These are phyloP conservation scores for Pelargonium myrrhifolium DNA, from an alignment of 441 rosid genomes.

Conservation along the genomic window DNA sequence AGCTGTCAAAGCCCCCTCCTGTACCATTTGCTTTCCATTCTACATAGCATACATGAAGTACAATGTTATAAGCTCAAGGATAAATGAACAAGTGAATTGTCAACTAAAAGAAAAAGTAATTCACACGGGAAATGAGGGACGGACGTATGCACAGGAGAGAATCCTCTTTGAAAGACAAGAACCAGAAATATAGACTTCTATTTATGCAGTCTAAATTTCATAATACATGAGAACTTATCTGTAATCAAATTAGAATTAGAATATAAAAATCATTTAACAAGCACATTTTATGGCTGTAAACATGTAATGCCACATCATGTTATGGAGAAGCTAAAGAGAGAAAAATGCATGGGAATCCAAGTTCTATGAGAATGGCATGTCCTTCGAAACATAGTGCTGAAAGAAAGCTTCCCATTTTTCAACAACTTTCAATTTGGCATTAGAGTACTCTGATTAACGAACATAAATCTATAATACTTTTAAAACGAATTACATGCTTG, in stretches of 20 bases:
- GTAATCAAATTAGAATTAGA: not conserved
- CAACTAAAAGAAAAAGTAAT: not conserved
- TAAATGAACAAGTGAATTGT: not conserved
- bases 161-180: too few species aligned
- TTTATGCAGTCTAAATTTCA: not conserved
- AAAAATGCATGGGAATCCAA: too few species aligned
- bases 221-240: not conserved
- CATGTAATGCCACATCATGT: too few species aligned
- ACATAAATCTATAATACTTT: too few species aligned
- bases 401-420: too few species aligned
- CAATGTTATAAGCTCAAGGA: slow-evolving; percentile 2
- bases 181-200: not conserved
- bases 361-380: too few species aligned
- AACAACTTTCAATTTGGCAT: too few species aligned
- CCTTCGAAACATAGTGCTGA: too few species aligned
- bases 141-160: too few species aligned
- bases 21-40: slow-evolving; percentile 43
- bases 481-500: too few species aligned
- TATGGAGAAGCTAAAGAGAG: too few species aligned
- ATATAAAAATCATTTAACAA: not conserved
- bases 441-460: too few species aligned
- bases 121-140: not conserved
- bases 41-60: slow-evolving; percentile 18
- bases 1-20: slow-evolving; percentile 42
- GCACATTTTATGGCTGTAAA: not conserved